phyloP scores from a whole-genome alignment of 2,329 filamentous ascomycete genomes.

The Ramularia endophylla region DNA sequence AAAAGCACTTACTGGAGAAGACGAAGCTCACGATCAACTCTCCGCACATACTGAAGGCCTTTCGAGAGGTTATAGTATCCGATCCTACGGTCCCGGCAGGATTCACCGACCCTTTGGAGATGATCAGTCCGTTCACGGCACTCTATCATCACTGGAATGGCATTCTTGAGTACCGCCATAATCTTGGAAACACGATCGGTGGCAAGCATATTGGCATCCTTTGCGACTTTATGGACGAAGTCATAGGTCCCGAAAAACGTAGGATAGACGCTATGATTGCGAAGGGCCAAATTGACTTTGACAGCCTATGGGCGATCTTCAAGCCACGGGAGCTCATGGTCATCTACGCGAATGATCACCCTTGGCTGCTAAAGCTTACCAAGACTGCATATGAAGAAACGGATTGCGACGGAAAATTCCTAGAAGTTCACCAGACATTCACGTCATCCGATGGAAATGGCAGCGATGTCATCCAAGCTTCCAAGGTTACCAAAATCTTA shows the following conservation, averaged over 20 bases:
- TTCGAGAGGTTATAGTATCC: constrained; percentile 45
- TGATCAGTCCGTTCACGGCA: constrained; percentile 45
- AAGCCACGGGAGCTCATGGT: constrained; percentile 29
- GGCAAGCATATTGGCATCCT: constrained; percentile 22
- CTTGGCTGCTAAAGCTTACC: constrained; percentile 15
- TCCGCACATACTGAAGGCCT: constrained; percentile 38
- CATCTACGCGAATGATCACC: constrained; percentile 14
- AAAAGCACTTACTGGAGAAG: constrained; percentile 20
- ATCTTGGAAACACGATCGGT: constrained; percentile 17
- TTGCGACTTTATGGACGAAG: constrained; percentile 12
- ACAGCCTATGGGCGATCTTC: constrained; percentile 37
- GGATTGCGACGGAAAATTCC: constrained; percentile 14
- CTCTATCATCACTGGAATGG: constrained; percentile 44
- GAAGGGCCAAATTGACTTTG: constrained; percentile 25
- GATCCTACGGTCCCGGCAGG: constrained; percentile 36
- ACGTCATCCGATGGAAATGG: constrained; percentile 20
- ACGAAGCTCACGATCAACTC: constrained; percentile 25
- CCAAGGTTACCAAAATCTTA: constrained; percentile 3
- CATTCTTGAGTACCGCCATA: constrained; percentile 33
- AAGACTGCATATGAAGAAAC: constrained; percentile 24
- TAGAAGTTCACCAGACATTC: constrained; percentile 20
- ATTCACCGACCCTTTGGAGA: constrained; percentile 31
- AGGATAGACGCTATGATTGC: constrained; percentile 15
- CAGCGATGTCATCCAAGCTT: constrained; percentile 3
- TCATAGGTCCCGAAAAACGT: constrained; percentile 9